Conservation (phyloP, 805 yeast species). For the Candida qinlingensis region DNA sequence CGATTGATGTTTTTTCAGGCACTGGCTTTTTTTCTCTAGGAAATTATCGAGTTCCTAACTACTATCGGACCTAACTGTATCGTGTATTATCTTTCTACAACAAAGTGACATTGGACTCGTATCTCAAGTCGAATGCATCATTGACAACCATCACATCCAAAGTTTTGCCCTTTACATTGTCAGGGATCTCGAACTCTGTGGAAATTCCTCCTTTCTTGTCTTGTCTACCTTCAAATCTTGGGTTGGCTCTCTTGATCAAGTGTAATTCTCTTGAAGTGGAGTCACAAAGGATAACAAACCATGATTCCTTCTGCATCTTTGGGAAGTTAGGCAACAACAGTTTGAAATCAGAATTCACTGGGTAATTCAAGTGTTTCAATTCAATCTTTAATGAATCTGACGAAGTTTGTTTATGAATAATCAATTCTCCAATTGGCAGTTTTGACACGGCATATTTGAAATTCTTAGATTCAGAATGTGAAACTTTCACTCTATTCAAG, state of each 20-base stretch:
- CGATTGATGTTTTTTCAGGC: no score
- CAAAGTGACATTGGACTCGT: slow-evolving; percentile 27
- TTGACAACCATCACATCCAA: slow-evolving; percentile 48
- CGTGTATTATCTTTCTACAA: neutral
- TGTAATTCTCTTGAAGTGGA: slow-evolving; percentile 46
- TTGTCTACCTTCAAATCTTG: slow-evolving; percentile 29
- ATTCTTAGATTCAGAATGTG: slow-evolving; percentile 35
- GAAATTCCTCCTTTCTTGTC: slow-evolving; percentile 25
- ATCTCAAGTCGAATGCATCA: slow-evolving; percentile 60
- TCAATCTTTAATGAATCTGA: slow-evolving; percentile 35
- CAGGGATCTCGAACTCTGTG: slow-evolving; percentile 46
- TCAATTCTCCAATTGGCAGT: slow-evolving; percentile 56
- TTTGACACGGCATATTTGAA: slow-evolving; percentile 49
- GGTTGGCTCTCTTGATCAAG: slow-evolving; percentile 73
- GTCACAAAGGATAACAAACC: slow-evolving; percentile 72
- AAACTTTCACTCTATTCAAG: slow-evolving; percentile 33
- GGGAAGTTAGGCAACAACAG: slow-evolving; percentile 80
- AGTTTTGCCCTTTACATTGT: slow-evolving; percentile 39
- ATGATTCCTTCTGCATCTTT: slow-evolving; percentile 85
- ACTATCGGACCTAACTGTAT: no score
- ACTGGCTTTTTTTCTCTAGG: no score
- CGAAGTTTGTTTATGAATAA: slow-evolving; percentile 31
- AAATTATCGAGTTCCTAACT: no score
- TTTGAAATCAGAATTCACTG: slow-evolving; percentile 50
- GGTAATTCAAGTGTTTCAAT: slow-evolving; percentile 47